phyloP scores from a whole-genome alignment of 768 basidiomycete species.

The Suillus hirtellus region DNA sequence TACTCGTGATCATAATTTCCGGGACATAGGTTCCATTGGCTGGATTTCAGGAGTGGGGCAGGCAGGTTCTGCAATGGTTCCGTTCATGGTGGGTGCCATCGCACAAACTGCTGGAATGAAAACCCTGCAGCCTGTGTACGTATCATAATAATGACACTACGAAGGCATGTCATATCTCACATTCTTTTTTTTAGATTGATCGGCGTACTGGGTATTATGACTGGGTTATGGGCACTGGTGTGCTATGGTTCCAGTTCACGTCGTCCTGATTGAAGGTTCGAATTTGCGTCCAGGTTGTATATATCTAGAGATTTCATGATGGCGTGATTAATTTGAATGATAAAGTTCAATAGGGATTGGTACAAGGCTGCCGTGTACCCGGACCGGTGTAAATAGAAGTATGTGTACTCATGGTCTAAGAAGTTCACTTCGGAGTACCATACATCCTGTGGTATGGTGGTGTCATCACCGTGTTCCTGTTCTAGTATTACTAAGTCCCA shows the following conservation, averaged over 20 bases:
- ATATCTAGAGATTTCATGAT: too few species aligned
- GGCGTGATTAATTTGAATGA: neutral
- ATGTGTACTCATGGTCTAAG: neutral
- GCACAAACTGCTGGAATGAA: constrained; percentile 57
- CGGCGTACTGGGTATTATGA: constrained; percentile 36
- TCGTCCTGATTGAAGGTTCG: constrained; percentile 6
- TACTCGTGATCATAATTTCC: too few species aligned
- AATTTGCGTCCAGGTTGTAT: neutral
- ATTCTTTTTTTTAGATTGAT: constrained; percentile 14
- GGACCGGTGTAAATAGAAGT: neutral
- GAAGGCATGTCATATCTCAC: neutral
- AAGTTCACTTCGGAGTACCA: neutral
- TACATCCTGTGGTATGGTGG: neutral
- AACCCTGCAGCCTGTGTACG: constrained; percentile 38
- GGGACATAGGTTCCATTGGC: constrained; percentile 50
- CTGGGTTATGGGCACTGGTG: constrained; percentile 35
- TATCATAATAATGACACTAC: neutral
- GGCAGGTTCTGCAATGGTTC: constrained; percentile 69
- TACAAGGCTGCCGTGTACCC: neutral
- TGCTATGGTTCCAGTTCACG: constrained; percentile 20
- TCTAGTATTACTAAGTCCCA: too few species aligned
- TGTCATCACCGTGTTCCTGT: too few species aligned
- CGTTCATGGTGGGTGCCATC: constrained; percentile 73
- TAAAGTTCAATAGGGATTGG: neutral
- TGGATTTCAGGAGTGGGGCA: constrained; percentile 73